phyloP scores from a whole-genome alignment of 2,329 filamentous ascomycete genomes.

The Thielaviopsis musarum region DNA sequence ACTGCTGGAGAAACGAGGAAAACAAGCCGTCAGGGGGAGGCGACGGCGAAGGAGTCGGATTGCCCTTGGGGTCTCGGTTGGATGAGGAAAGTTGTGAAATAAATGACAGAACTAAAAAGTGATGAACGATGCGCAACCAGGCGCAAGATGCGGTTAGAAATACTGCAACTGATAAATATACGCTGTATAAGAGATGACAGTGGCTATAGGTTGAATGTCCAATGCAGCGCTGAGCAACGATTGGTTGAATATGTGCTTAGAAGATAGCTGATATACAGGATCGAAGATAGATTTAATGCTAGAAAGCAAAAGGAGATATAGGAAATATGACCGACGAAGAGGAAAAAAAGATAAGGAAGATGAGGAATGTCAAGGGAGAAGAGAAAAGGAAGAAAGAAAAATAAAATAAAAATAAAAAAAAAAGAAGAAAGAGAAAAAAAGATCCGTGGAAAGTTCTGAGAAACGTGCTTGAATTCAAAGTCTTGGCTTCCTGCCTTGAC shows the following conservation, averaged over 20 bases:
- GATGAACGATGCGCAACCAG: background rate
- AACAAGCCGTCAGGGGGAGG: conserved; percentile 21
- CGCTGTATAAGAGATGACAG: background rate
- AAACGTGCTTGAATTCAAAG: too few species aligned
- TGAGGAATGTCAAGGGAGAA: background rate
- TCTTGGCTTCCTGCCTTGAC: too few species aligned
- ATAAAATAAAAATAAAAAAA: background rate
- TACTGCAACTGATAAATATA: background rate
- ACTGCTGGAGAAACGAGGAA: conserved; percentile 14
- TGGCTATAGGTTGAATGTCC: background rate
- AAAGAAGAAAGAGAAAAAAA: too few species aligned
- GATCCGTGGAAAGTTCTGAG: too few species aligned
- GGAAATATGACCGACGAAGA: background rate
- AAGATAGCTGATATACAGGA: too few species aligned
- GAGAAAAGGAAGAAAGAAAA: background rate
- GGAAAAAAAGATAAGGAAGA: background rate
- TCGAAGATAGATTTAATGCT: background rate
- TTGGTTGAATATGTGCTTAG: background rate
- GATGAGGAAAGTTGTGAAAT: conserved; percentile 60
- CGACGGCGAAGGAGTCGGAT: conserved; percentile 28
- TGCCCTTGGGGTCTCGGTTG: conserved; percentile 22
- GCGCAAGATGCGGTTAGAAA: conserved; percentile 6
- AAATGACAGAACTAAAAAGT: conserved; percentile 57
- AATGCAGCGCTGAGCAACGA: background rate
- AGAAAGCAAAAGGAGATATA: background rate